These are phyloP conservation scores for Collariella sp. DNA, from an alignment of 495 filamentous ascomycete species.

Conservation along the genomic window DNA sequence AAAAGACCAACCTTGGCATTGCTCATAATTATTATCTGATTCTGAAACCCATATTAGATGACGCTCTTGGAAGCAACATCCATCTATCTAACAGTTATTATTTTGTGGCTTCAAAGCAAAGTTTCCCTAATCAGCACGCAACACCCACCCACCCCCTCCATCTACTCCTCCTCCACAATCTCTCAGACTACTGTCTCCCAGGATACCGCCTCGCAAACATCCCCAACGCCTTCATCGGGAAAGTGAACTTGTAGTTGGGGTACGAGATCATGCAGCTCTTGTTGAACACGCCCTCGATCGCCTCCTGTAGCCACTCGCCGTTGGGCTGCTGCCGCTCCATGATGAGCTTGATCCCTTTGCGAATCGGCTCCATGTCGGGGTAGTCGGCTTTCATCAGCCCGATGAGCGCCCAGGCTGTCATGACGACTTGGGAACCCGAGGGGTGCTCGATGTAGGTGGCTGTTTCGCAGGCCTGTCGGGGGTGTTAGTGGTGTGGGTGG, in stretches of 20 bases:
- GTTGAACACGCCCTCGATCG: conserved; percentile 97
- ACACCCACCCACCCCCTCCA: neutral
- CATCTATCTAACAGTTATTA: no score
- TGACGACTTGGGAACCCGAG: conserved; percentile 70
- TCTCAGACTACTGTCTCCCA: conserved; percentile 43
- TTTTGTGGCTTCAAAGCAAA: no score
- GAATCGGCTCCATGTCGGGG: conserved; percentile 64
- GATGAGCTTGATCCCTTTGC: conserved; percentile 67
- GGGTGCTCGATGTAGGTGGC: conserved; percentile 43
- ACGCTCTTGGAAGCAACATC: no score
- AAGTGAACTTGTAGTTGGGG: conserved; percentile 97
- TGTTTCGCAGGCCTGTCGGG: conserved; percentile 45
- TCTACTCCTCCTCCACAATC: neutral
- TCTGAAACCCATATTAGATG: no score
- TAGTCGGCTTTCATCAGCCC: conserved; percentile 77
- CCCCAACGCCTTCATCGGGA: conserved; percentile 87
- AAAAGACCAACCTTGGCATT: no score
- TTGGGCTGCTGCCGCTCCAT: conserved; percentile 78
- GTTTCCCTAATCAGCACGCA: no score
- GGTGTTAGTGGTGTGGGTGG: neutral
- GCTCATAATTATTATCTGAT: no score
- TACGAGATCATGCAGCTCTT: conserved; percentile 99
- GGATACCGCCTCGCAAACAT: conserved; percentile 75
- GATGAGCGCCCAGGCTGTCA: conserved; percentile 87
- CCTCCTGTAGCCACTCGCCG: conserved; percentile 92